These are phyloP conservation scores for Anethum foeniculum DNA, from an alignment of 140 eudicot species.

Conservation along the genomic window DNA sequence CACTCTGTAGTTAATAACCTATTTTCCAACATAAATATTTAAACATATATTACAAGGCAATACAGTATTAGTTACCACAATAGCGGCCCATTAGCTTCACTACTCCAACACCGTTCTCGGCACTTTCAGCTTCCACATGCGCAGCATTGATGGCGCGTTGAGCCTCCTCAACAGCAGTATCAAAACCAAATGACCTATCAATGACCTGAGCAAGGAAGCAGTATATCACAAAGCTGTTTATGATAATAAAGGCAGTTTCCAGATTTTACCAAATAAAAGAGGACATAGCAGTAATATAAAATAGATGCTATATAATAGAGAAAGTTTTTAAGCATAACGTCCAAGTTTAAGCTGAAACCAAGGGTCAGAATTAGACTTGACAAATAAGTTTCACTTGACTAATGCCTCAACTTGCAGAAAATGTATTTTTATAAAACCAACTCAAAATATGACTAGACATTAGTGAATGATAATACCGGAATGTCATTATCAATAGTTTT, in stretches of 20 bases:
- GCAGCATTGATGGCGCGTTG: conserved; percentile 97
- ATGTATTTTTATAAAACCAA: background rate
- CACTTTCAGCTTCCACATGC: conserved; percentile 91
- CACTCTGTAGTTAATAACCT: background rate
- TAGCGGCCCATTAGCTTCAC: conserved; percentile 95
- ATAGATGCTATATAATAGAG: background rate
- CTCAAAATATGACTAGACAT: background rate
- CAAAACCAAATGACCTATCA: conserved; percentile 92
- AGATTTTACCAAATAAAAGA: background rate
- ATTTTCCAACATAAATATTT: background rate
- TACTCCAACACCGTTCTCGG: conserved; percentile 81
- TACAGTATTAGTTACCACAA: conserved; percentile 42
- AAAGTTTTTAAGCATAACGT: background rate
- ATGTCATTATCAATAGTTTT: conserved; percentile 93
- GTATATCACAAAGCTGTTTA: conserved; percentile 1
- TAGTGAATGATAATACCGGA: conserved; percentile 38
- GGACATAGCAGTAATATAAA: background rate
- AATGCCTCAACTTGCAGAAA: background rate
- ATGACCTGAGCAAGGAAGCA: conserved; percentile 49
- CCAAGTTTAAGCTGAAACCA: background rate
- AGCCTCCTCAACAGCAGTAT: conserved; percentile 98
- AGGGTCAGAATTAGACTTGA: background rate
- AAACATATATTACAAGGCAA: background rate
- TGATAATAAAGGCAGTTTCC: background rate
- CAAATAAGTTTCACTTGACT: background rate